Evolutionary conservation across 1,284 basidiomycete genomes (phyloP), one percentile per base, ranked within the genome.

Genomic region (Ustilago tritici): DNA sequence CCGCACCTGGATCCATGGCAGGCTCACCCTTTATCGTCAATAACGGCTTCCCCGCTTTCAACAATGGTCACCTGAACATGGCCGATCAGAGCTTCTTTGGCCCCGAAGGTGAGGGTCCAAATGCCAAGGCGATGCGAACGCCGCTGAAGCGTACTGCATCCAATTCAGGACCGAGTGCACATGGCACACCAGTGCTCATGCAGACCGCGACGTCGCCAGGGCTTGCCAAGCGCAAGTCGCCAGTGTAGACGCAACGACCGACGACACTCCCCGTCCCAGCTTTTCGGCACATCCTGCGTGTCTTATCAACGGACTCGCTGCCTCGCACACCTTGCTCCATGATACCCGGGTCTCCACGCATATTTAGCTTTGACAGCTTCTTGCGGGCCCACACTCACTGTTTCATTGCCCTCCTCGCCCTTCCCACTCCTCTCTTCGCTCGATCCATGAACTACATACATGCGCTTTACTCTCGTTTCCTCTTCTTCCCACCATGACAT

Each of bases 141-240:
- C 75, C 67, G n/a, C 47, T 80, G 72, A 80, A 80, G 58, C 71
- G 80, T 1, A 82, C 80, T 1, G 80, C 80, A 12, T 78, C 75
- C 32, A 76, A 73, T 46, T 79, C 76, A 9, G 72, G 78, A 23
- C 75, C 75, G 2, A 78, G 67, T 46, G 67, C 40, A 12, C 75
- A 78, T 23, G 67, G 70, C 9, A 78, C 75, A 34, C 75, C 75
- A 1, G 41, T 65, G 6, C 32, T 78, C 54, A 70, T 66, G 61
- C 75, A 73, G 56, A 49, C 17, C 7, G 12, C 70, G 14, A 67
- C 64, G 0, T 73, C 70, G 32, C 75, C 75, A 3, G 75, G 66
- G 11, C 46, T 78, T 9, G 53, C 66, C 23, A 78, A 78, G 53
- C 64, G 75, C 43, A 78, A 78, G 59, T 78, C 75, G 47, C 75